Conservation (phyloP, 768 basidiomycete species). For the Royoungia palumana region DNA sequence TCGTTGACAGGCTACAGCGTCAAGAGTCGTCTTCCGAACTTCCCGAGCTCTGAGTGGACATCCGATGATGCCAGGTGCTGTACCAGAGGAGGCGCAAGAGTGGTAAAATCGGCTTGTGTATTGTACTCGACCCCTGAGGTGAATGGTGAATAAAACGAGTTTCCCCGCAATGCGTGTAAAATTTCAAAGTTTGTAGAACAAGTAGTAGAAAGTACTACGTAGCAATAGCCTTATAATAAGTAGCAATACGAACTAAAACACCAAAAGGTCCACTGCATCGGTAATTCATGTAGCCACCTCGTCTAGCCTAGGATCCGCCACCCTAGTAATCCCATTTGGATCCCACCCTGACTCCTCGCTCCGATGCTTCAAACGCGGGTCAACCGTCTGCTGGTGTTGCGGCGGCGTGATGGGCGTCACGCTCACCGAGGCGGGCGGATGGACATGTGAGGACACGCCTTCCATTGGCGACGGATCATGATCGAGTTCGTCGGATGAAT, state of each 20-base stretch:
- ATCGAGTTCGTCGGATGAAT: slow-evolving; percentile 28
- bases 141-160: too few relatives aligned
- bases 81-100: too few relatives aligned
- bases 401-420: slow-evolving; percentile 33
- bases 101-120: too few relatives aligned
- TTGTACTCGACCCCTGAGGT: not conserved
- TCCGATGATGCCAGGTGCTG: too few relatives aligned
- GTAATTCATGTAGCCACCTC: slow-evolving; percentile 14
- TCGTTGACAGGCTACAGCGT: too few relatives aligned
- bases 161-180: not conserved
- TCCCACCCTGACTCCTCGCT: slow-evolving; percentile 29
- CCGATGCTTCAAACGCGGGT: slow-evolving; percentile 31
- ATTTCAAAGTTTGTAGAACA: not conserved
- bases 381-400: slow-evolving; percentile 19
- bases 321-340: slow-evolving; percentile 17
- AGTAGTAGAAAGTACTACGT: slow-evolving; percentile 3
- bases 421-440: slow-evolving; percentile 26
- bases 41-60: too few relatives aligned
- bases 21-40: too few relatives aligned
- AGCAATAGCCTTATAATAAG: slow-evolving; percentile 21
- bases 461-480: slow-evolving; percentile 33
- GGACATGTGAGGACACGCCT: slow-evolving; percentile 27
- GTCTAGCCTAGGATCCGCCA: slow-evolving; percentile 12
- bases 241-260: not conserved
- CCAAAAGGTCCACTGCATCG: not conserved